Conservation (phyloP, 164 flowering plant genomes). For the Euptelea pleiosperma region DNA sequence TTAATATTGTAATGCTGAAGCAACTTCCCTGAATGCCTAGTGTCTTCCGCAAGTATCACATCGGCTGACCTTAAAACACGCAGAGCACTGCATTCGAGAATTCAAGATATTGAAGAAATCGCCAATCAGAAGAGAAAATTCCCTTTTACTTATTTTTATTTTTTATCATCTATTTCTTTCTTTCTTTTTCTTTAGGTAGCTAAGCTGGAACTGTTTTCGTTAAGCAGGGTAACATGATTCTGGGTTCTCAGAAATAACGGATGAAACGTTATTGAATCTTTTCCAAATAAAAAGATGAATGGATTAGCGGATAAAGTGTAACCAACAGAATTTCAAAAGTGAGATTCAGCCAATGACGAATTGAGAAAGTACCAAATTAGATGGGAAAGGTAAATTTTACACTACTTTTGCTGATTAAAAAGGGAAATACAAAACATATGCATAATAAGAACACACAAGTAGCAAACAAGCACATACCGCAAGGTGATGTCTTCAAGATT, state of each 20-base stretch:
- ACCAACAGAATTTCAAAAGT: too few relatives aligned
- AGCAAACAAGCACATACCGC: constrained; percentile 31
- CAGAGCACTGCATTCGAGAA: constrained; percentile 57
- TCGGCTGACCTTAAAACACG: constrained; percentile 83
- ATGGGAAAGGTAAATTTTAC: too few relatives aligned
- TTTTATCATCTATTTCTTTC: neutral
- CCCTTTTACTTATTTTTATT: neutral
- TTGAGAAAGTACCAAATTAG: too few relatives aligned
- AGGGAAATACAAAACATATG: too few relatives aligned
- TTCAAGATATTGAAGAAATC: neutral
- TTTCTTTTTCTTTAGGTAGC: neutral
- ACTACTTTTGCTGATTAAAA: too few relatives aligned
- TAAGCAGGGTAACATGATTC: neutral
- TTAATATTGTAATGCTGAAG: constrained; percentile 77
- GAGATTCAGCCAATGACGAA: too few relatives aligned
- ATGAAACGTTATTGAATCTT: too few relatives aligned
- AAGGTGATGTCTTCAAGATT: constrained; percentile 90
- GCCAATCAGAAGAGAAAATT: neutral
- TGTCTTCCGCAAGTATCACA: constrained; percentile 90
- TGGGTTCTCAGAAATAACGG: too few relatives aligned
- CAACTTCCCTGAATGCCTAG: constrained; percentile 94
- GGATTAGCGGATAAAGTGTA: too few relatives aligned
- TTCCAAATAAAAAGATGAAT: too few relatives aligned
- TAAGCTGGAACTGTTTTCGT: neutral
- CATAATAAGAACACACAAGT: neutral